Base-by-base conservation (phyloP, 1,139 yeast genomes). In the Geotrichum australiense region DNA sequence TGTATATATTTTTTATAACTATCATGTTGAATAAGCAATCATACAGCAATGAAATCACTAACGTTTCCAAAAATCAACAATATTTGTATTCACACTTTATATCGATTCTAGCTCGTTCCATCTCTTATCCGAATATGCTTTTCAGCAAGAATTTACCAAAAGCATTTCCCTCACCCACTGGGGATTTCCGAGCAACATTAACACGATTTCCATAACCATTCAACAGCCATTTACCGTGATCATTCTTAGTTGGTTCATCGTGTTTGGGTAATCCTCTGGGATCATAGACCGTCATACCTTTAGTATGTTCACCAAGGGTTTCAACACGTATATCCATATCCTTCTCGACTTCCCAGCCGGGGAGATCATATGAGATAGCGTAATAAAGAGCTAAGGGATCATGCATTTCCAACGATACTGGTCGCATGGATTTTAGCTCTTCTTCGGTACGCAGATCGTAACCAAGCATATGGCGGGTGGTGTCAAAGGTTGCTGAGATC, bases 331-430 rank as follows among this genome's bases (percentile, higher is more conserved):
- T 53, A 44, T 66, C 70, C 36, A 51, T 49, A 10, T 46, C 47
- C 11, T 45, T 38, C 4, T 48, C 47, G n/a, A 61, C 40, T 2
- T 33, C 41, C 68, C 69, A 63, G 30, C 45, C 49, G 23, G 30
- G 24, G n/a, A 5, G 20, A 23, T 30, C 18, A 3, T 6, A n/a
- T 7, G 20, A 42, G 18, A 62, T 46, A 4, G 61, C 62, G 45
- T 57, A 65, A 50, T 57, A 61, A n/a, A 62, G 56, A 1, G 70
- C 65, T 26, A 66, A 53, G 2, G 71, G 71, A 48, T 66, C 71
- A 44, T 66, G 71, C 49, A 66, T 50, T 23, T 60, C 53, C 32
- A 62, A 39, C 6, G 26, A 22, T 12, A 47, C 40, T 2, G 47
- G 45, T 11, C 20, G 24, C 6, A 25, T 27, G 14, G 19, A 11